phyloP scores from a whole-genome alignment of 1,284 basidiomycete species.

The Cutaneotrichosporon sp. region DNA sequence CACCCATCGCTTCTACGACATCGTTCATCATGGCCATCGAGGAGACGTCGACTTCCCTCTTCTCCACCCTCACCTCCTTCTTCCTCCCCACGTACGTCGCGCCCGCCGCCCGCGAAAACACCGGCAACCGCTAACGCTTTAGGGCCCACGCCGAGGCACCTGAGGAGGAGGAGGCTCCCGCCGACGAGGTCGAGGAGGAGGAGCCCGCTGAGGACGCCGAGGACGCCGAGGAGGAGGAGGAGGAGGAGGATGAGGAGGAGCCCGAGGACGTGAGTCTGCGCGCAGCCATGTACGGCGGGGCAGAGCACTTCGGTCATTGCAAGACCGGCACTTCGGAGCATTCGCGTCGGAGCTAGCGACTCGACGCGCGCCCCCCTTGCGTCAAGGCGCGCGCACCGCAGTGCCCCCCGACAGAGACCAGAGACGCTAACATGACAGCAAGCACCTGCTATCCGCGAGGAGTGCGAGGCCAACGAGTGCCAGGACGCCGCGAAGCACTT shows the following conservation, averaged over 20 bases:
- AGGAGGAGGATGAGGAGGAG: constrained; percentile 59
- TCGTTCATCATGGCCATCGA: constrained; percentile 24
- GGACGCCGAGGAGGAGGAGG: constrained; percentile 51
- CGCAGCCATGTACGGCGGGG: background rate
- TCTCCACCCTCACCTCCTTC: constrained; percentile 39
- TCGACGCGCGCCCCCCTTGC: background rate
- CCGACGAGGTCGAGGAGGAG: constrained; percentile 48
- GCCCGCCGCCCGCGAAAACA: background rate
- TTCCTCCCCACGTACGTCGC: constrained; percentile 45
- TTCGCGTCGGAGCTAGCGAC: background rate
- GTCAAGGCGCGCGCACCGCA: background rate
- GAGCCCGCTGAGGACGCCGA: constrained; percentile 50
- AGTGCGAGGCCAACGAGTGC: constrained; percentile 73
- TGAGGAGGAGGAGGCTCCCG: constrained; percentile 49
- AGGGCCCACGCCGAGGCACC: constrained; percentile 55
- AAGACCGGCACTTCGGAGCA: background rate
- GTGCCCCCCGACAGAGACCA: background rate
- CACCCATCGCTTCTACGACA: constrained; percentile 7
- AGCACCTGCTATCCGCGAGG: constrained; percentile 69
- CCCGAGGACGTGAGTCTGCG: constrained; percentile 72
- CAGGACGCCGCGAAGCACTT: constrained; percentile 76
- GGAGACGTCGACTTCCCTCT: constrained; percentile 34
- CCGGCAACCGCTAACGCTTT: background rate
- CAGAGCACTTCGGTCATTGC: background rate
- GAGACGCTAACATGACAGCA: constrained; percentile 8